phyloP scores from a whole-genome alignment of 495 filamentous ascomycete genomes.

The Aspergillus avenaceus region DNA sequence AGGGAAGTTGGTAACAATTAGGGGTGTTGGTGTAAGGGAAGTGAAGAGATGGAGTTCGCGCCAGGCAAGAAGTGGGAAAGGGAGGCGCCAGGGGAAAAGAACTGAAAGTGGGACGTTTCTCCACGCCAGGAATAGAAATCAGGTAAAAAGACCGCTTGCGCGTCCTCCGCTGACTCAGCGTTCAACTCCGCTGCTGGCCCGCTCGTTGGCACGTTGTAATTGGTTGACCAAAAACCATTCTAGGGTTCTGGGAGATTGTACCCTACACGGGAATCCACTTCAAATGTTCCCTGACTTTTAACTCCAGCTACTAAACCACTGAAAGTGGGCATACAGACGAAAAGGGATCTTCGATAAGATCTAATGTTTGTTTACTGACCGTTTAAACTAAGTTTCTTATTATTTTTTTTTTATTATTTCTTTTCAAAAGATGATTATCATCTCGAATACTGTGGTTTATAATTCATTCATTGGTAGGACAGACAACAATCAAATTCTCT shows the following conservation, averaged over 20 bases:
- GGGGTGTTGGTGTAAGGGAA: not conserved
- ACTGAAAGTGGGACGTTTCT: constrained; percentile 6
- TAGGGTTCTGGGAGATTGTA: constrained; percentile 6
- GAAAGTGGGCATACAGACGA: not conserved
- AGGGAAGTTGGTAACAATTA: not conserved
- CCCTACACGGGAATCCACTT: constrained; percentile 8
- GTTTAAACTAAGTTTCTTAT: not conserved
- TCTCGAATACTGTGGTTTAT: no score
- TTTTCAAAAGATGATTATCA: no score
- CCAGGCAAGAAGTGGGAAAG: not conserved
- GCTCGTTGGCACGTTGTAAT: not conserved
- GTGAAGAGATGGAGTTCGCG: constrained; percentile 1
- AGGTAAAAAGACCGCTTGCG: constrained; percentile 33
- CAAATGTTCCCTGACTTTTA: not conserved
- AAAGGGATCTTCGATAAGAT: constrained; percentile 14
- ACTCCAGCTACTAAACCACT: not conserved
- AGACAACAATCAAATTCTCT: no score
- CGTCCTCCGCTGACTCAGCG: constrained; percentile 38
- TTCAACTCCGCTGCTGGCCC: constrained; percentile 9
- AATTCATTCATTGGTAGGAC: no score
- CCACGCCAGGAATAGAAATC: constrained; percentile 29
- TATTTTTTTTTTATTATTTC: not conserved
- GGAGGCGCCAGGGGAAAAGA: constrained; percentile 12
- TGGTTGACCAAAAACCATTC: not conserved
- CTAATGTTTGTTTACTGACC: constrained; percentile 3